Evolutionary conservation across 495 filamentous ascomycete genomes (phyloP).

Genomic region (Lophium mytilinum): DNA sequence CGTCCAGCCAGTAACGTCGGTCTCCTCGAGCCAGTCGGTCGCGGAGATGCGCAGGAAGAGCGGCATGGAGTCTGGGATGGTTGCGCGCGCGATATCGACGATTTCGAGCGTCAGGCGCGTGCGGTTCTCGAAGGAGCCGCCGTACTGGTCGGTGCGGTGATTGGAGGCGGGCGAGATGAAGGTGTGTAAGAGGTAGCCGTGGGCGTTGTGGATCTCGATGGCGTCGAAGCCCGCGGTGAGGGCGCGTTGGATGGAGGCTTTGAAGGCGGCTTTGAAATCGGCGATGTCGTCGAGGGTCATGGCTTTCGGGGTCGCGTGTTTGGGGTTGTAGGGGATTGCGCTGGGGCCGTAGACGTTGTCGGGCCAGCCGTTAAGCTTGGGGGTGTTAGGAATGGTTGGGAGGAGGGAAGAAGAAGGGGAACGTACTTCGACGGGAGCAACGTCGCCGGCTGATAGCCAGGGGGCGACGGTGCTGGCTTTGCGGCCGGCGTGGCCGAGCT

Average conservation of each 20-base stretch:
- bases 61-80: slow-evolving; percentile 53
- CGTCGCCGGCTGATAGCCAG: slow-evolving; percentile 45
- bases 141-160: slow-evolving; percentile 36
- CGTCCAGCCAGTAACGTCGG: slow-evolving; percentile 52
- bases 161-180: slow-evolving; percentile 36
- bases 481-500: slow-evolving; percentile 66
- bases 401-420: neutral
- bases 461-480: slow-evolving; percentile 60
- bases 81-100: slow-evolving; percentile 43
- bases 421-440: slow-evolving; percentile 44
- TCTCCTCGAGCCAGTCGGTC: slow-evolving; percentile 64
- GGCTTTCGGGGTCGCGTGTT: slow-evolving; percentile 44
- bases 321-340: slow-evolving; percentile 41
- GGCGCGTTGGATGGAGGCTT: slow-evolving; percentile 49
- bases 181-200: slow-evolving; percentile 34
- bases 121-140: slow-evolving; percentile 48
- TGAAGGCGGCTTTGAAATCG: slow-evolving; percentile 53
- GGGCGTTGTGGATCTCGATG: slow-evolving; percentile 42
- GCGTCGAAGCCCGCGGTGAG: slow-evolving; percentile 61
- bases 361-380: slow-evolving; percentile 50
- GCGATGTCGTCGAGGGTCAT: slow-evolving; percentile 56
- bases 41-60: slow-evolving; percentile 62
- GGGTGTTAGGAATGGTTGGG: neutral
- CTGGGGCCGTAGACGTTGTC: slow-evolving; percentile 55
- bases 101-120: slow-evolving; percentile 45